A percentile compares a stretch with the other conserved stretches of the same genome.
Conservation (phyloP, 2,329 filamentous ascomycete species). For the Aureobasidium leucospermi region DNA sequence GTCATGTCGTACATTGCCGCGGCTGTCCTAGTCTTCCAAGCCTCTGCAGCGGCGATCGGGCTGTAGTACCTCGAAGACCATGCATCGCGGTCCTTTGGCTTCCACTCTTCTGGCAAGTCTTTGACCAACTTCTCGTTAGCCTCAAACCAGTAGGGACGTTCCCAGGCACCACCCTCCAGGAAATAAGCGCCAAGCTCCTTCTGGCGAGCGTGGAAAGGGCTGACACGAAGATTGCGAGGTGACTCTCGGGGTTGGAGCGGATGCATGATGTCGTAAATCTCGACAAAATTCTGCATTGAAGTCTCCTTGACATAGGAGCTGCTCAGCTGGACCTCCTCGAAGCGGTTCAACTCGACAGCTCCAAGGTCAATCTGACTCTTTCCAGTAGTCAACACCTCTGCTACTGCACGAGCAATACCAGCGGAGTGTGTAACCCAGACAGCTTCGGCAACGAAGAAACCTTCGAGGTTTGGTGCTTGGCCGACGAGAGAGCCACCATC, state of each 20-base stretch:
- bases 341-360: conserved; percentile 54
- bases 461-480: conserved; percentile 50
- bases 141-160: conserved; percentile 57
- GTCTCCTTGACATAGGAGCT: conserved; percentile 52
- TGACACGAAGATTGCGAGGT: conserved; percentile 52
- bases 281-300: conserved; percentile 50
- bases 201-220: conserved; percentile 51
- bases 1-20: conserved; percentile 59
- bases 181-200: conserved; percentile 51
- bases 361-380: conserved; percentile 49
- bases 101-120: conserved; percentile 47
- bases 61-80: conserved; percentile 55
- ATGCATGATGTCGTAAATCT: conserved; percentile 59
- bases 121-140: conserved; percentile 46
- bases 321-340: conserved; percentile 54
- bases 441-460: conserved; percentile 58
- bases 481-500: conserved; percentile 56
- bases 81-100: conserved; percentile 47
- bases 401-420: conserved; percentile 54
- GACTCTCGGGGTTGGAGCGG: conserved; percentile 51
- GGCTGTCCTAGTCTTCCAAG: conserved; percentile 57
- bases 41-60: conserved; percentile 52
- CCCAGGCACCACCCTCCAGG: conserved; percentile 54
- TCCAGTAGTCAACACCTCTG: conserved; percentile 51
- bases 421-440: conserved; percentile 62